Base-by-base conservation (phyloP, 2,329 filamentous ascomycete genomes). In the Lecanicillium sp. region DNA sequence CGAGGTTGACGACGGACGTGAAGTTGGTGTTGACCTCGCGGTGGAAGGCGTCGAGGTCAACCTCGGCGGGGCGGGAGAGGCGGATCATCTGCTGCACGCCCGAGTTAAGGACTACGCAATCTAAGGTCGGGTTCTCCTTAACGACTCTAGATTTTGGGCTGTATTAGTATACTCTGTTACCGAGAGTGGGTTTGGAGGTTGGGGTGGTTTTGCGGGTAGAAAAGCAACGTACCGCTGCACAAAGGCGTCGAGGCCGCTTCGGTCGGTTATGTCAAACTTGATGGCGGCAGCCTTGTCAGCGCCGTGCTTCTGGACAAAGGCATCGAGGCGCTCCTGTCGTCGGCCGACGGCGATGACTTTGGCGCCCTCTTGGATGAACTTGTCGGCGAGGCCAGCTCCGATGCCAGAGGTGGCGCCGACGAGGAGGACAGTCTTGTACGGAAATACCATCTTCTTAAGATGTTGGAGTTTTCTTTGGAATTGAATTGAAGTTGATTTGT, bases 21-120 rank as follows among this genome's bases (percentile, higher is more conserved):
- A 49, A 47, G 39, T 52, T 52, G 27, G 40, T 43, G 29, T 43
- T 33, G 19, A 51, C 37, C 6, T 49, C 41, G 5, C 39, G 19
- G 13, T 53, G 47, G 18, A 57, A 56, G 4, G 44, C 44, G 2
- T 32, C 52, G 32, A 61, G 45, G n/a, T 52, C 46, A 33, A 58
- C 48, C 28, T 39, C 41, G 36, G 20, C 28, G 2, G 49, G 44
- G 9, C 37, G 19, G 29, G 37, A 31, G 8, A 49, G 14, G 45
- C 49, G 15, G 48, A 69, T 48, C 1, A 47, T 48, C 15, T 57
- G 58, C 52, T 81, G 74, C 28, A 72, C 58, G 19, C 74, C 75
- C 0, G 75, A 68, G 52, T 79, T 79, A 39, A 79, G 59, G 40
- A 79, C 54, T 20, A 80, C 52, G 45, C 65, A 68, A 54, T 79